Base-by-base conservation (phyloP, 352 stramenopile species). In the Albugo candida region DNA sequence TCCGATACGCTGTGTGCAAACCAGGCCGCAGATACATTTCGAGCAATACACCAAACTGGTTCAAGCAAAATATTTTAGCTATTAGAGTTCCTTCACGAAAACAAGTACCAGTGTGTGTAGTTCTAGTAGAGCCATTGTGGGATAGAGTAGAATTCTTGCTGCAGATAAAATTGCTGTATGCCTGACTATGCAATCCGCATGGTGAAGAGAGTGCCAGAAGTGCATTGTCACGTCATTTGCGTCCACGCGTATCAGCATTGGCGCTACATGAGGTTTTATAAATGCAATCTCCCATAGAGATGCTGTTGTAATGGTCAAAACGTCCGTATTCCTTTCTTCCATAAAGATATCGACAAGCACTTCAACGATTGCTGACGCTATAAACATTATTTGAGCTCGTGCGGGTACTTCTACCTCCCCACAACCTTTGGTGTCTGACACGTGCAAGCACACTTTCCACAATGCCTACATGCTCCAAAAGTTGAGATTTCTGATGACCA, bases 241-340 rank as follows among this genome's bases (percentile, higher is more conserved):
- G 43, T 35, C 37, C 40, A 46, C 48, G 14, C 48, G 37, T 14
- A 41, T 41, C 14, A 47, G 14, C 14, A 47, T 47, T 13, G 45
- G 13, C 50, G 13, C 24, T 31, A 31, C 24, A 12, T 36, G 38
- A 10, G 48, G 54, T 16, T 39, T 38, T 0, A 58, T 24, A 21
- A 61, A 61, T 1, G 42, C 12, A 17, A 58, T 45, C 42, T 61
- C 54, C 54, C 54, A 61, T 2, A 54, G 35, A 40, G 49, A 45
- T 6, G 54, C 44, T 13, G 52, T 18, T 1, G 51, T 34, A 16
- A 56, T 53, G 13, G 48, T 36, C 18, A 24, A 21, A 1, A 34
- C 44, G n/a, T 52, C 39, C 8, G 43, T 51, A 13, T 52, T 42
- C 10, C n/a, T 2, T 34, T 60, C 54, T 35, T 53, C 48, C 11